Evolutionary conservation across 257 asterid species (phyloP).

Genomic region (Solanum chmielewskii): DNA sequence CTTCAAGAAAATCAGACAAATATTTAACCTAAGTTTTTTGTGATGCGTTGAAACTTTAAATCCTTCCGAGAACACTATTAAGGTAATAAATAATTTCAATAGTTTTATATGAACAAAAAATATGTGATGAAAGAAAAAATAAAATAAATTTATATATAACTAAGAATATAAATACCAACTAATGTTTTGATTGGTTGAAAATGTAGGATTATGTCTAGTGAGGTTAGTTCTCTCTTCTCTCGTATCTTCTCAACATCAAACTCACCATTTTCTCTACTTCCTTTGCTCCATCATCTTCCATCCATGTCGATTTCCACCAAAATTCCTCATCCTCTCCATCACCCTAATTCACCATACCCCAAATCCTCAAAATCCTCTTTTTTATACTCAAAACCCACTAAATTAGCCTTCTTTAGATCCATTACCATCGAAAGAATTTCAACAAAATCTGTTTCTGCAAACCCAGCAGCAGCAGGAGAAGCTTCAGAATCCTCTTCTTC

Average conservation of each 20-base stretch:
- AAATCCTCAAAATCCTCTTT: conserved; percentile 19
- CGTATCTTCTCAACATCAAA: background rate
- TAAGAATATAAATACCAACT: background rate
- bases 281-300: background rate
- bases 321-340: conserved; percentile 16
- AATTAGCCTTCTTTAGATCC: conserved; percentile 16
- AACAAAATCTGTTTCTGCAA: conserved; percentile 18
- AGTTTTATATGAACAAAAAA: too few species aligned
- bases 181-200: background rate
- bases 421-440: conserved; percentile 36
- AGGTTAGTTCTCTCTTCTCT: background rate
- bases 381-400: conserved; percentile 13
- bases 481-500: background rate
- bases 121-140: background rate
- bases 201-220: background rate
- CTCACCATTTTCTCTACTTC: background rate
- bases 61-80: background rate
- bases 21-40: background rate
- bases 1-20: background rate
- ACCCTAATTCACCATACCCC: conserved; percentile 11
- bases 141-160: background rate
- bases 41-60: background rate
- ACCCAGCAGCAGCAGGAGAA: conserved; percentile 14
- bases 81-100: background rate
- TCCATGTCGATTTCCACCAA: conserved; percentile 53